Evolutionary conservation across 805 yeast species (phyloP).

Genomic region (Komagataella ulmi): DNA sequence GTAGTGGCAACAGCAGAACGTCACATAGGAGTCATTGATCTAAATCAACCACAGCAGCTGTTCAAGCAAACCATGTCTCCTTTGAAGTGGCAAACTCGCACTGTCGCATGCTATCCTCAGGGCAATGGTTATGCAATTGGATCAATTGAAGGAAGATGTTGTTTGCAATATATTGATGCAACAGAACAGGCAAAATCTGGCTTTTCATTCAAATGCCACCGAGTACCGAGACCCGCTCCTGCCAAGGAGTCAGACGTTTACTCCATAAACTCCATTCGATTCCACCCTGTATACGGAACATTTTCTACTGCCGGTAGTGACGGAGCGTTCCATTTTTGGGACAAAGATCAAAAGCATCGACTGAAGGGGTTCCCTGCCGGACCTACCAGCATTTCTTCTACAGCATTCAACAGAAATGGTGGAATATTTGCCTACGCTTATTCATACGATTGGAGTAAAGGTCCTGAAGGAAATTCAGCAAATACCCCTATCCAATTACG

Average conservation of each 20-base stretch:
- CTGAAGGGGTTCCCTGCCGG: conserved; percentile 66
- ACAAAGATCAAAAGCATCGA: conserved; percentile 81
- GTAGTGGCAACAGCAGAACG: conserved; percentile 94
- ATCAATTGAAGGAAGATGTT: conserved; percentile 91
- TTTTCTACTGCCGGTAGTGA: conserved; percentile 92
- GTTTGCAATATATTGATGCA: conserved; percentile 84
- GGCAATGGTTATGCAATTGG: conserved; percentile 92
- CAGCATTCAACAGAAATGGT: conserved; percentile 77
- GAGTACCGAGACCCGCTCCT: conserved; percentile 46
- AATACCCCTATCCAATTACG: conserved; percentile 66
- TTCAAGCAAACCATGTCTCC: conserved; percentile 68
- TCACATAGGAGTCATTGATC: conserved; percentile 62
- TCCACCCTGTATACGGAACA: conserved; percentile 87
- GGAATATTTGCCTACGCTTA: conserved; percentile 80
- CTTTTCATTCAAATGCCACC: conserved; percentile 90
- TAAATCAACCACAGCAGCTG: conserved; percentile 71
- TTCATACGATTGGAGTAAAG: conserved; percentile 93
- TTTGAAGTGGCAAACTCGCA: conserved; percentile 79
- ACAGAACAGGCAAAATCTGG: conserved; percentile 57
- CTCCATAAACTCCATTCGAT: conserved; percentile 65
- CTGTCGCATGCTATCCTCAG: conserved; percentile 73
- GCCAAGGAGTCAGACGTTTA: conserved; percentile 55
- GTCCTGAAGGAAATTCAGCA: conserved; percentile 63
- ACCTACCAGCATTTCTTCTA: conserved; percentile 55
- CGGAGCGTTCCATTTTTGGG: conserved; percentile 93